Evolutionary conservation across 2,329 filamentous ascomycete species (phyloP).

Genomic region (Penicillium hordei): DNA sequence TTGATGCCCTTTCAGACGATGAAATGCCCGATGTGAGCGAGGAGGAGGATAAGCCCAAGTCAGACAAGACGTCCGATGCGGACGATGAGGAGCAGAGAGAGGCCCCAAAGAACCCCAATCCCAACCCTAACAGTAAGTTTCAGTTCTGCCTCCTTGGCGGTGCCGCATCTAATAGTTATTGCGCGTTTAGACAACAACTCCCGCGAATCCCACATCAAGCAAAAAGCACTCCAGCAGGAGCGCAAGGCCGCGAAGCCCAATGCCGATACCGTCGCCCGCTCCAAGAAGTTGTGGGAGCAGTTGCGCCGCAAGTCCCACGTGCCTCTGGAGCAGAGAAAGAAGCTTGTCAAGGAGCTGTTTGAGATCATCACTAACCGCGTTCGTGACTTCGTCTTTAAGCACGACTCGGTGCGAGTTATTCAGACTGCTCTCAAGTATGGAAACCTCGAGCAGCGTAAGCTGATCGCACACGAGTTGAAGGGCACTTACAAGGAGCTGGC

Average conservation of each 20-base stretch:
- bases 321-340: slow-evolving; percentile 80
- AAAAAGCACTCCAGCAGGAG: slow-evolving; percentile 83
- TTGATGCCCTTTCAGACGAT: slow-evolving; percentile 24
- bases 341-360: slow-evolving; percentile 86
- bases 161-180: slow-evolving; percentile 11
- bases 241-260: slow-evolving; percentile 91
- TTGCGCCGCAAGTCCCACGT: slow-evolving; percentile 92
- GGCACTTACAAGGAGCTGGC: slow-evolving; percentile 81
- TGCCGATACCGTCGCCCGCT: slow-evolving; percentile 80
- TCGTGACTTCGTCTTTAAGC: slow-evolving; percentile 96
- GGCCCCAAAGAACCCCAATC: slow-evolving; percentile 8
- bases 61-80: slow-evolving; percentile 11
- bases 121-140: slow-evolving; percentile 30
- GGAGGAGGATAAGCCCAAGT: slow-evolving; percentile 25
- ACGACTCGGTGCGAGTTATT: slow-evolving; percentile 93
- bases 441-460: slow-evolving; percentile 75
- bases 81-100: slow-evolving; percentile 8
- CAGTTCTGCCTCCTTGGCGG: slow-evolving; percentile 19
- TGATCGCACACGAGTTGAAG: slow-evolving; percentile 82
- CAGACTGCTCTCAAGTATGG: slow-evolving; percentile 98
- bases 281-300: slow-evolving; percentile 97
- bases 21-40: slow-evolving; percentile 49
- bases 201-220: slow-evolving; percentile 87
- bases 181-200: slow-evolving; percentile 55
- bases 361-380: slow-evolving; percentile 86